Base-by-base conservation (phyloP, 805 yeast species). In the Starmerella apicola region DNA sequence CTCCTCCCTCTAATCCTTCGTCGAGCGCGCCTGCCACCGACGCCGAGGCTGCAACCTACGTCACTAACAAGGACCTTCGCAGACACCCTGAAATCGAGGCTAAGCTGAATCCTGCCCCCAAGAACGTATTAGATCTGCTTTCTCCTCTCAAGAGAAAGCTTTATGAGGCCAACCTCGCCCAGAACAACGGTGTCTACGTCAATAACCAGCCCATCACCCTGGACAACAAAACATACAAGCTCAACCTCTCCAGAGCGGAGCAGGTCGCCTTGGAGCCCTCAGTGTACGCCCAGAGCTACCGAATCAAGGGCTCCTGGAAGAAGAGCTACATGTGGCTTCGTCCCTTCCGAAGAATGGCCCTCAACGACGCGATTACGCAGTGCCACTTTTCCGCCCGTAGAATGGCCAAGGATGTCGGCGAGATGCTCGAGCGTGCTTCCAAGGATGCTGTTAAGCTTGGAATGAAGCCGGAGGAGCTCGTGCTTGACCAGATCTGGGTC, bases 251-350 rank as follows among this genome's bases (percentile, higher is more conserved):
- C 3, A 63, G 64, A 29, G 68, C 71, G 40, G 94, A 85, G 58
- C 74, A 83, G 40, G 80, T 78, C 39, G 72, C 77, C 2, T 67
- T 88, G 44, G 95, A 85, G 60, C 97, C 97, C 19, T 76, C 91
- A 10, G 72, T 88, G n/a, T 84, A 76, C 61, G 61, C 81, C 42
- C 71, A 79, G 57, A 80, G 94, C 9, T 78, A 69, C 66, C 72
- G 97, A 60, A 70, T 86, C 51, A 83, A 83, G 59, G 72, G 86
- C n/a, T 78, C 94, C 5, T 72, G 79, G 66, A 88, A 88, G 62
- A 88, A 88, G 63, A 83, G 91, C 33, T 83, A 83, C 9, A 66
- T 76, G 29, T 80, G 84, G 36, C 67, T 82, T 49, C 70, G 96
- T 50, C 73, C 85, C 54, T 71, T 86, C 43, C 71, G 82, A 42